Evolutionary conservation across 2,329 filamentous ascomycete genomes (phyloP), one percentile per base, ranked within the genome.

Genomic region (Aspergillus hortae): DNA sequence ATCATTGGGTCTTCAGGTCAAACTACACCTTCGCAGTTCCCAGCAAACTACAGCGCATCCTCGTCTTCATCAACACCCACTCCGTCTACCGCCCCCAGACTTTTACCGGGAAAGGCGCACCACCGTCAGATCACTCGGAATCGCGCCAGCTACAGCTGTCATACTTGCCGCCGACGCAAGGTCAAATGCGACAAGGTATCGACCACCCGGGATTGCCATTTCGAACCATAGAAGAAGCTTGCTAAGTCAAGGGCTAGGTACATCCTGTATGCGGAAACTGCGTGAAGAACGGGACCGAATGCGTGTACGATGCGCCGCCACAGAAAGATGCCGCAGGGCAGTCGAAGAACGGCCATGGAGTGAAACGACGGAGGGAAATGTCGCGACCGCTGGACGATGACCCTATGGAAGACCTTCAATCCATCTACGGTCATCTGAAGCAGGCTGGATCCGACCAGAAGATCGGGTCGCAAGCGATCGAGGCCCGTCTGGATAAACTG

Each of bases 221-320:
- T 23, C n/a, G 33, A 23, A n/a, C 38, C 4, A n/a, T 14, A 23
- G 6, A n/a, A 25, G 2, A 15, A 11, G 27, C 15, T 51, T 51
- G 10, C 38, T 54, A 46, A 55, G 38, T 41, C 2, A 42, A 17
- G 42, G 3, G 21, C 1, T 48, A 74, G 72, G 66, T 70, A 25
- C 75, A 75, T 57, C 75, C 75, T 6, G 58, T 73, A 12, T 77
- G 75, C 58, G 71, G 73, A 25, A 76, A 74, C 46, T 77, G 75
- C 54, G 54, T 61, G 50, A 77, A 76, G 53, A 75, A 70, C 41
- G 67, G 67, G 19, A 67, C 70, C 52, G 63, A 74, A 51, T 77
- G 75, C 55, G 51, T 71, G 5, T 77, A 77, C 57, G 69, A 74
- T 61, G 60, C 58, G n/a, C 53, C 60, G 44, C 60, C 61, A 45